phyloP scores from a whole-genome alignment of 441 rosid genomes.

The Gossypium laxum region DNA sequence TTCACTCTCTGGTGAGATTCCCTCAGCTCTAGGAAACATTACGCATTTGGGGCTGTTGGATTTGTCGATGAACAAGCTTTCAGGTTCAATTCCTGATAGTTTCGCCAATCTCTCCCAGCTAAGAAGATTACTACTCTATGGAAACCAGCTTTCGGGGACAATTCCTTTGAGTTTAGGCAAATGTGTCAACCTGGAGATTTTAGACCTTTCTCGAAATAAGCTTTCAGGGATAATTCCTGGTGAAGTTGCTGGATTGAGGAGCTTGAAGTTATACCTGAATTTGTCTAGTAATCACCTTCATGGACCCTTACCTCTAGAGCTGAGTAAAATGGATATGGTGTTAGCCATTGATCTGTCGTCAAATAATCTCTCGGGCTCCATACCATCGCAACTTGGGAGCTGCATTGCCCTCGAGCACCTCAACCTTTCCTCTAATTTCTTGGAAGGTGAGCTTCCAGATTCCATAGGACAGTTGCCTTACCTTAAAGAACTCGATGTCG shows the following conservation, averaged over 20 bases:
- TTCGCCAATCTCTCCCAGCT: slow-evolving; percentile 67
- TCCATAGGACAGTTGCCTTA: slow-evolving; percentile 50
- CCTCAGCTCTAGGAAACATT: slow-evolving; percentile 50
- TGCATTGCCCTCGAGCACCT: slow-evolving; percentile 56
- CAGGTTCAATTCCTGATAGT: slow-evolving; percentile 65
- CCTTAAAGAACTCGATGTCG: slow-evolving; percentile 36
- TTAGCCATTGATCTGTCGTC: slow-evolving; percentile 47
- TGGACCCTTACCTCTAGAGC: slow-evolving; percentile 45
- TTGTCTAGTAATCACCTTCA: slow-evolving; percentile 44
- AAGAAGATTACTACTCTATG: slow-evolving; percentile 44
- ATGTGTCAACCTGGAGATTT: slow-evolving; percentile 64
- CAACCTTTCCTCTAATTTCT: slow-evolving; percentile 40
- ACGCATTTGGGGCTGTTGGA: slow-evolving; percentile 68
- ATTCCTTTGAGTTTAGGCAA: slow-evolving; percentile 58
- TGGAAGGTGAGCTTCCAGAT: slow-evolving; percentile 38
- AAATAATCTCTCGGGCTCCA: slow-evolving; percentile 41
- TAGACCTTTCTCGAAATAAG: slow-evolving; percentile 59
- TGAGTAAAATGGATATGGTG: slow-evolving; percentile 68
- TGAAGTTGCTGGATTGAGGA: slow-evolving; percentile 42
- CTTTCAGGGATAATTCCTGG: slow-evolving; percentile 41
- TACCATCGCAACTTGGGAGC: slow-evolving; percentile 47
- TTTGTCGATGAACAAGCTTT: slow-evolving; percentile 60
- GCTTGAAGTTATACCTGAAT: slow-evolving; percentile 50
- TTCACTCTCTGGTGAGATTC: slow-evolving; percentile 58
- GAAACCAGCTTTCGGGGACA: slow-evolving; percentile 55